Evolutionary conservation across 2,329 filamentous ascomycete species (phyloP), one percentile per base, ranked within the genome.

Genomic region (Fusarium hostae): DNA sequence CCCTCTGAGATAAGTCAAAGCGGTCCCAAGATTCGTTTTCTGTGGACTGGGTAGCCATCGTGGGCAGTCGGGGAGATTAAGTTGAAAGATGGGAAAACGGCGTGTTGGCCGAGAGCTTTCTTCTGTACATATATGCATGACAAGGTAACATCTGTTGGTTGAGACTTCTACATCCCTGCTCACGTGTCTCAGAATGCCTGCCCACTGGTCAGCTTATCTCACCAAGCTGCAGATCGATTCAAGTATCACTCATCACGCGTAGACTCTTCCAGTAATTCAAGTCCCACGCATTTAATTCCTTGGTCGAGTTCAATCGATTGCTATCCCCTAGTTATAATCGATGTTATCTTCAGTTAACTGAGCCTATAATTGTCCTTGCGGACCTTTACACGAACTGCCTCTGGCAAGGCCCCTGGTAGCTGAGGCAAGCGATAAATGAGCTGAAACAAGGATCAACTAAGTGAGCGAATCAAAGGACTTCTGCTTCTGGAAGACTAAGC

Each of bases 191-290:
- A 32, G 41, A 37, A 39, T 48, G 55, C 24, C 6, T 58, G 40
- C 2, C 24, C 1, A 22, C 0, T 18, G 5, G 20, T 39, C 55
- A 58, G 55, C 41, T 7, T 5, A 48, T 18, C 18, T 30, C 16
- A 0, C 37, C n/a, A 20, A 55, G 4, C 28, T 18, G 16, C 8
- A 41, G 7, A 18, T 7, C 26, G 9, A 43, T 15, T 41, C 37
- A 9, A 4, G 20, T 5, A 32, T 13, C 16, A 16, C 11, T 3
- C 13, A 0, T 4, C 15, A 55, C 5, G 37, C 20, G 20, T 32
- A 3, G 6, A 5, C 5, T 22, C 20, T 8, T 10, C 9, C 0
- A n/a, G 7, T 0, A 16, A 18, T 28, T 37, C 5, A 0, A n/a
- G 12, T 26, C 20, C 0, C 2, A 10, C 22, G 24, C 1, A 3